Conservation (phyloP, 441 rosid genomes). For the Theobroma grandiflorum region DNA sequence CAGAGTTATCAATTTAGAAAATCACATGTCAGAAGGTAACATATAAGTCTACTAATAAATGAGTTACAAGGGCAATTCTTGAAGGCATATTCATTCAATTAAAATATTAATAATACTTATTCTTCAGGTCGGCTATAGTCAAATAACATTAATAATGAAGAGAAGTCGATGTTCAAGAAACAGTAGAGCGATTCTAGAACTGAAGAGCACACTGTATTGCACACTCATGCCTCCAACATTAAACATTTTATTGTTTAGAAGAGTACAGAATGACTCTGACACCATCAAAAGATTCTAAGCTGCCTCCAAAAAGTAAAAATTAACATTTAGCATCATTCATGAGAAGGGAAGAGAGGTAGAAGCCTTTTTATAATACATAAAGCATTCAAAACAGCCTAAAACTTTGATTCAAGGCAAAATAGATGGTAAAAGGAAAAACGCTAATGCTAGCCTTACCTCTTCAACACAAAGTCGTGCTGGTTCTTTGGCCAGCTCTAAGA, state of each 20-base stretch:
- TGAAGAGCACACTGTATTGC: background rate
- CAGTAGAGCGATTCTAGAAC: conserved; percentile 5
- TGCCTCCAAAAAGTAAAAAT: background rate
- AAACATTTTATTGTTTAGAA: background rate
- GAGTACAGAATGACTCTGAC: background rate
- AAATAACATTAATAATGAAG: background rate
- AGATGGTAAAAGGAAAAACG: conserved; percentile 26
- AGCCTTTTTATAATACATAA: conserved; percentile 10
- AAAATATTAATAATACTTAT: conserved; percentile 11
- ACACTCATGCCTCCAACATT: conserved; percentile 3
- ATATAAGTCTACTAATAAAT: background rate
- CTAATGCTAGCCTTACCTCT: conserved; percentile 54
- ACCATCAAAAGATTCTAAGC: conserved; percentile 2
- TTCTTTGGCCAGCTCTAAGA: conserved; percentile 80
- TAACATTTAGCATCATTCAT: background rate
- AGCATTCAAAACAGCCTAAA: conserved; percentile 6
- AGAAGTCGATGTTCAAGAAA: background rate
- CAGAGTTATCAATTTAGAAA: background rate
- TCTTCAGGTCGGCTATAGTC: background rate
- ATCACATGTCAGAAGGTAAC: background rate
- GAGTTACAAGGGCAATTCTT: conserved; percentile 4
- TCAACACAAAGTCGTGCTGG: conserved; percentile 81
- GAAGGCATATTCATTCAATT: background rate
- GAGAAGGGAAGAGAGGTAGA: conserved; percentile 10
- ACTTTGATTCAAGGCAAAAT: conserved; percentile 1